A percentile compares a stretch with the other conserved stretches of the same genome.
Conservation (phyloP, 306 rosid species). For the Rubus parviflorus region DNA sequence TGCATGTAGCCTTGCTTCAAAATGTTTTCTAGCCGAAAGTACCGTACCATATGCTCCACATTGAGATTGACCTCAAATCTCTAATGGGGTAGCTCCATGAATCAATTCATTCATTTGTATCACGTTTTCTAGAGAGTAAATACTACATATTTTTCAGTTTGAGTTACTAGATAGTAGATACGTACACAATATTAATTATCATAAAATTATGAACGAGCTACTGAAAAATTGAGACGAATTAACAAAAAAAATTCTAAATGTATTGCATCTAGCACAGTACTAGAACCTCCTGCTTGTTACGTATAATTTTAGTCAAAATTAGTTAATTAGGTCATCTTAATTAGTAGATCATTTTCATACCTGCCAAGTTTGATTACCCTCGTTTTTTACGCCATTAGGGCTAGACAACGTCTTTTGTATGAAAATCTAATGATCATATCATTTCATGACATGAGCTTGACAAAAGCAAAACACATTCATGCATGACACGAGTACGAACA, state of each 20-base stretch:
- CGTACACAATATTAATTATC: too few relatives aligned
- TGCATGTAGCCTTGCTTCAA: constrained; percentile 21
- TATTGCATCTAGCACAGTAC: too few relatives aligned
- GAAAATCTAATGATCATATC: background rate
- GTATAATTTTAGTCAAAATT: background rate
- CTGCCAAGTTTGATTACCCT: background rate
- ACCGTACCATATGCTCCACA: background rate
- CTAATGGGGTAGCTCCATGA: background rate
- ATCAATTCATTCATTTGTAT: background rate
- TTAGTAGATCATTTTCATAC: background rate
- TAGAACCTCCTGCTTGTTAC: too few relatives aligned
- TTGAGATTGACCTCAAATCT: background rate
- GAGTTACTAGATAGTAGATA: too few relatives aligned
- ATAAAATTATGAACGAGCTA: too few relatives aligned
- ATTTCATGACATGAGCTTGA: background rate
- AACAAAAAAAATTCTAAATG: too few relatives aligned
- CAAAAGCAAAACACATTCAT: background rate
- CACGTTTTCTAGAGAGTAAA: background rate
- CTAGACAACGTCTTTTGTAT: background rate
- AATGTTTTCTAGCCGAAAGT: background rate
- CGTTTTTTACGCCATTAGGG: background rate
- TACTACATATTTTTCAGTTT: too few relatives aligned
- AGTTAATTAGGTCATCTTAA: background rate
- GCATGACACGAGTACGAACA: background rate
- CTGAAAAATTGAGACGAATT: too few relatives aligned